Evolutionary conservation across 2,329 filamentous ascomycete genomes (phyloP).

Genomic region (Penicillium sp.): DNA sequence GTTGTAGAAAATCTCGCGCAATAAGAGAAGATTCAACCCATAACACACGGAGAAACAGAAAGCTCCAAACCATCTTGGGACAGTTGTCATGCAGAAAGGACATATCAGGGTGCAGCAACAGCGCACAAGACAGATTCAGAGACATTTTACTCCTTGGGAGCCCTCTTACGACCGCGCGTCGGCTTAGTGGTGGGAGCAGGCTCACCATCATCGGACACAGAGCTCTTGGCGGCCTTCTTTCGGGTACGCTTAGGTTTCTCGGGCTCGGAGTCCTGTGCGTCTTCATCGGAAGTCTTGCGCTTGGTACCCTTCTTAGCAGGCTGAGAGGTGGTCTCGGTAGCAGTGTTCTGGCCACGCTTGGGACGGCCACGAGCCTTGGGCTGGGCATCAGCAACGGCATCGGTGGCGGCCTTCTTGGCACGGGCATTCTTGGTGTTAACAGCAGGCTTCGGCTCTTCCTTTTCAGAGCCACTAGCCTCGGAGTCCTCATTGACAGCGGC

Average conservation of each 20-base stretch:
- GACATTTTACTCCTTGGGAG: not conserved
- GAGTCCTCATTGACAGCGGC: not conserved
- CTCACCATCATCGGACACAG: not conserved
- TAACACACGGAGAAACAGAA: not conserved
- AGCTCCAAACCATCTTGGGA: not conserved
- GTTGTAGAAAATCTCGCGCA: not conserved
- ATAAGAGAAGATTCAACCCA: not conserved
- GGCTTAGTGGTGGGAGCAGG: constrained; percentile 3
- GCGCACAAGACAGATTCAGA: not conserved
- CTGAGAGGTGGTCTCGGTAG: constrained; percentile 6
- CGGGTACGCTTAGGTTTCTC: constrained; percentile 24
- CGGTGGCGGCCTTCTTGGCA: constrained; percentile 11
- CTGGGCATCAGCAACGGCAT: constrained; percentile 12
- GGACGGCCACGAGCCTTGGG: constrained; percentile 23
- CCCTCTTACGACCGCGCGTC: constrained; percentile 9
- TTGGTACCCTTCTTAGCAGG: constrained; percentile 14
- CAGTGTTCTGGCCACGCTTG: not conserved
- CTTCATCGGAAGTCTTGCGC: constrained; percentile 15
- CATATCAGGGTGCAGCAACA: not conserved
- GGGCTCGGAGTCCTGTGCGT: constrained; percentile 11
- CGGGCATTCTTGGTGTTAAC: constrained; percentile 8
- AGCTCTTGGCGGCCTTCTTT: constrained; percentile 2
- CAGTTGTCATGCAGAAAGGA: not conserved
- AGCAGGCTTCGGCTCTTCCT: constrained; percentile 11
- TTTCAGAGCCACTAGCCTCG: not conserved